Conservation (phyloP, 305 asterid genomes). For the Fraxinus platypoda region DNA sequence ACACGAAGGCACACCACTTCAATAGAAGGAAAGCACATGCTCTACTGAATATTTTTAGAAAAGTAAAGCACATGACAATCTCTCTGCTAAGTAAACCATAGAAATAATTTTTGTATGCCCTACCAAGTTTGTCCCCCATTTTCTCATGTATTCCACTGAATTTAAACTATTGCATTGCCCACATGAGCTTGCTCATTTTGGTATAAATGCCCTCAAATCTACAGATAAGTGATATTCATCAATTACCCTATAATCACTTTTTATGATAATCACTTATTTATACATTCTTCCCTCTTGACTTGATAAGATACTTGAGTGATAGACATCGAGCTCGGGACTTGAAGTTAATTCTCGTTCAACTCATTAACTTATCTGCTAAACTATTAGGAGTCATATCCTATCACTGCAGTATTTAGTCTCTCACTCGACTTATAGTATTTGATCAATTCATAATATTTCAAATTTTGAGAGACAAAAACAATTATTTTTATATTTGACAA, state of each 20-base stretch:
- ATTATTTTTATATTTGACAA: background rate
- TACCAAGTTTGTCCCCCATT: constrained; percentile 20
- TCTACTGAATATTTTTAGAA: background rate
- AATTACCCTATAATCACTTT: too few relatives aligned
- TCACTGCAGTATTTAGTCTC: background rate
- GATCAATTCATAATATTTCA: background rate
- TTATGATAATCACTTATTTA: background rate
- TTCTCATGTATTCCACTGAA: background rate
- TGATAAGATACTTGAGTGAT: background rate
- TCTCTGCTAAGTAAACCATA: constrained; percentile 7
- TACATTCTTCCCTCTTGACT: background rate
- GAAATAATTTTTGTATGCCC: constrained; percentile 23
- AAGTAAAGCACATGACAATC: background rate
- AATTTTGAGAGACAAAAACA: background rate
- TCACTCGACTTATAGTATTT: background rate
- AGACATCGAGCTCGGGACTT: background rate
- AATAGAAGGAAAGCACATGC: constrained; percentile 28
- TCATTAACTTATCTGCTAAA: background rate
- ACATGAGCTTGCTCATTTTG: constrained; percentile 24
- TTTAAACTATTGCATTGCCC: constrained; percentile 10
- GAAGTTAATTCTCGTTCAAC: background rate
- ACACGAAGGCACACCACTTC: background rate
- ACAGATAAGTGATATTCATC: background rate
- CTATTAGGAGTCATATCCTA: background rate
- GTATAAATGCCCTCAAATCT: constrained; percentile 13